Percentiles rank a stretch among this genome's conserved stretches.
Conservation (phyloP, 805 yeast genomes). For the Dipodascus albidus region DNA sequence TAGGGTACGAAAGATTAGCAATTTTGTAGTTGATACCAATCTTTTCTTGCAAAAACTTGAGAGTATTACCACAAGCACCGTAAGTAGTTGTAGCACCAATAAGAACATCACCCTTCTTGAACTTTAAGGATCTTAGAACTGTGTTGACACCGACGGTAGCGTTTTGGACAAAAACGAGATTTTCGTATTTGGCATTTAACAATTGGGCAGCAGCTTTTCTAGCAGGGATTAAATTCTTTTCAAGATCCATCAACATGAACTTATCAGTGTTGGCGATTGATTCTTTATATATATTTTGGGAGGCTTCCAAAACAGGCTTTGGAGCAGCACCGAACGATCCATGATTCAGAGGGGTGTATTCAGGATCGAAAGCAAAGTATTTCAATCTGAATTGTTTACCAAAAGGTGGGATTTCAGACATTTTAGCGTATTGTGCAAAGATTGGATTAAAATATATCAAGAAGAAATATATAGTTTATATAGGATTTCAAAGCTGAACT, state of each 20-base stretch:
- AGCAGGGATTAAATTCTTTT: constrained; percentile 20
- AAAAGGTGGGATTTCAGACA: constrained; percentile 21
- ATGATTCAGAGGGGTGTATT: constrained; percentile 41
- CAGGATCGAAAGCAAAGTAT: constrained; percentile 35
- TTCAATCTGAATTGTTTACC: constrained; percentile 40
- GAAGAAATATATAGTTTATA: too few species aligned
- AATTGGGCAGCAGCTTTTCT: constrained; percentile 31
- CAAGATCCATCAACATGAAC: constrained; percentile 20
- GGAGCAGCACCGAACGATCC: constrained; percentile 58
- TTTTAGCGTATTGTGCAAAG: neutral
- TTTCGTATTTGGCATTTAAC: constrained; percentile 36
- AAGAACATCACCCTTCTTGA: constrained; percentile 40
- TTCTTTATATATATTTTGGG: constrained; percentile 20
- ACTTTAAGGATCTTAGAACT: constrained; percentile 42
- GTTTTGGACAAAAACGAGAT: constrained; percentile 43
- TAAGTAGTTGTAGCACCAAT: constrained; percentile 40
- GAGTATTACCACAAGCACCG: constrained; percentile 43
- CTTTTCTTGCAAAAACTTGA: constrained; percentile 19
- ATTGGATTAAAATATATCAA: too few species aligned
- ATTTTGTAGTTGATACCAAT: constrained; percentile 28
- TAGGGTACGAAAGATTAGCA: constrained; percentile 34
- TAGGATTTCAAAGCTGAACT: too few species aligned
- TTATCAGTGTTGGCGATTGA: constrained; percentile 37
- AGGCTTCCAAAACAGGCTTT: constrained; percentile 32
- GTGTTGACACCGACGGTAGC: constrained; percentile 53